Evolutionary conservation across 2,329 filamentous ascomycete genomes (phyloP).

Genomic region (Elsinoe perseae): DNA sequence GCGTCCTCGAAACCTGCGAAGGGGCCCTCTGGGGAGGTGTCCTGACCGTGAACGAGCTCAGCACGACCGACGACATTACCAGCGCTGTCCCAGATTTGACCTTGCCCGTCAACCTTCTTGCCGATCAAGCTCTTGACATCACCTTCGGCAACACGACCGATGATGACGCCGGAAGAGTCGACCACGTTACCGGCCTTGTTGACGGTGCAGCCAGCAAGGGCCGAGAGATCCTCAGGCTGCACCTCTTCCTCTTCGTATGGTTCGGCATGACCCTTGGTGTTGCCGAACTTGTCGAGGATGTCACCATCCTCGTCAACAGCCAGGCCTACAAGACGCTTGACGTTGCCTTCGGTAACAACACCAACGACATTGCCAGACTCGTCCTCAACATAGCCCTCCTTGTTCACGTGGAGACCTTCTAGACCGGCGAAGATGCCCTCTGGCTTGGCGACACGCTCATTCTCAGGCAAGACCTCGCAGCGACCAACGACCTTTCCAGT

Average conservation of each 20-base stretch:
- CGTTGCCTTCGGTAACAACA: conserved; percentile 60
- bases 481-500: conserved; percentile 50
- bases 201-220: conserved; percentile 54
- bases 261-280: conserved; percentile 52
- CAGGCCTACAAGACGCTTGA: conserved; percentile 64
- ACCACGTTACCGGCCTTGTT: conserved; percentile 58
- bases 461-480: conserved; percentile 51
- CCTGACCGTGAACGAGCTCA: conserved; percentile 48
- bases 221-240: conserved; percentile 47
- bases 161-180: conserved; percentile 50
- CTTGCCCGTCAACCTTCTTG: conserved; percentile 55
- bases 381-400: conserved; percentile 67
- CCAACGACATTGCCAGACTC: conserved; percentile 71
- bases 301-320: conserved; percentile 75
- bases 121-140: conserved; percentile 50
- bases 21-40: conserved; percentile 46
- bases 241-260: conserved; percentile 46
- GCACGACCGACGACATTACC: conserved; percentile 54
- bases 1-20: conserved; percentile 54
- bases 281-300: conserved; percentile 67
- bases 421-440: conserved; percentile 65
- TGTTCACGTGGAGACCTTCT: conserved; percentile 56
- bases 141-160: conserved; percentile 51
- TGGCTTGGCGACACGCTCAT: conserved; percentile 47
- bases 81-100: conserved; percentile 57